Evolutionary conservation across 1,284 basidiomycete species (phyloP).

Genomic region (Papiliotrema laurentii): DNA sequence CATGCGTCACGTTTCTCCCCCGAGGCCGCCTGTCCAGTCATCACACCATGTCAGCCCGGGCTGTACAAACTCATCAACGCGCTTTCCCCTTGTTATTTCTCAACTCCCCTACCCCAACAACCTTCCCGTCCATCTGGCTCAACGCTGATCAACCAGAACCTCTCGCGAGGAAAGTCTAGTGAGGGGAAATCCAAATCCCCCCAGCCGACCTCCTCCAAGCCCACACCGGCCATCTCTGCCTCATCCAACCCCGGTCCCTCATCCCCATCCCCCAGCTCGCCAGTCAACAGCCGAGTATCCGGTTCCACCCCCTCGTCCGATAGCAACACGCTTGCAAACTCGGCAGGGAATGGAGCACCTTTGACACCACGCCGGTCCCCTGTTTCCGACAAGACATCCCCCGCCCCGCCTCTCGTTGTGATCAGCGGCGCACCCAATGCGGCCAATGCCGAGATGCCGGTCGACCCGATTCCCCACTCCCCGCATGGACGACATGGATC

Average conservation of each 20-base stretch:
- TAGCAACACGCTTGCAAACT: neutral
- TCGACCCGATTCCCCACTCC: slow-evolving; percentile 58
- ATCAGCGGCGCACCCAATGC: slow-evolving; percentile 58
- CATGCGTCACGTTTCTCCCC: slow-evolving; percentile 8
- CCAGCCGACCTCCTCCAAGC: slow-evolving; percentile 45
- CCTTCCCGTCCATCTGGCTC: neutral
- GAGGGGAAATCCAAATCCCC: slow-evolving; percentile 49
- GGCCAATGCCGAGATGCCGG: slow-evolving; percentile 56
- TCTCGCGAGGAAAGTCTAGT: slow-evolving; percentile 40
- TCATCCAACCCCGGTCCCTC: slow-evolving; percentile 49
- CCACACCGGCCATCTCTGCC: slow-evolving; percentile 62
- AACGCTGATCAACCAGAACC: slow-evolving; percentile 22
- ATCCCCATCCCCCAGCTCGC: slow-evolving; percentile 29
- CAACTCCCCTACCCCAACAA: neutral
- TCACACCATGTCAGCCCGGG: no score
- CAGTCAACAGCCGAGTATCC: slow-evolving; percentile 42
- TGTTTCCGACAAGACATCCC: slow-evolving; percentile 47
- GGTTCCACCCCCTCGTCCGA: slow-evolving; percentile 37
- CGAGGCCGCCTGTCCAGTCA: neutral
- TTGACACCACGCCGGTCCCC: slow-evolving; percentile 42
- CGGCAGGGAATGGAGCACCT: slow-evolving; percentile 39
- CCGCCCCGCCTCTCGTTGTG: slow-evolving; percentile 79
- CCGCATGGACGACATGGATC: slow-evolving; percentile 48
- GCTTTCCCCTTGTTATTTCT: neutral
- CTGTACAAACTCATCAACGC: neutral